These are phyloP conservation scores for Xylariaceae sp. DNA, from an alignment of 2,329 filamentous ascomycete genomes.

Conservation along the genomic window DNA sequence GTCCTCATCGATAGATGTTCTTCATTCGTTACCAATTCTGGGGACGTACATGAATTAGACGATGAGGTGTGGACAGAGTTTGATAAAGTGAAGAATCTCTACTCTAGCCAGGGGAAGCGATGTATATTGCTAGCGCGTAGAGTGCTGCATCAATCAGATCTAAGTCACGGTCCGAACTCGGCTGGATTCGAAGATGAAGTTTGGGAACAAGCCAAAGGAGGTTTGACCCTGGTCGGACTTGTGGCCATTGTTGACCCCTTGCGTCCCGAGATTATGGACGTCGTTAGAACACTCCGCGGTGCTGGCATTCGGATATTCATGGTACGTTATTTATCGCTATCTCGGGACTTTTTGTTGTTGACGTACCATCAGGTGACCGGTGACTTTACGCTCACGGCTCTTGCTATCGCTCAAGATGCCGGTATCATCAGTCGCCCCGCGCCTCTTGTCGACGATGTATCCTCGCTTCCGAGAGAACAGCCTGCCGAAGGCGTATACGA, in stretches of 20 bases:
- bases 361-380: constrained; percentile 59
- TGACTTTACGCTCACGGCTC: constrained; percentile 71
- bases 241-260: constrained; percentile 77
- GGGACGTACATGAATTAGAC: constrained; percentile 49
- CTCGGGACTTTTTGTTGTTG: not conserved
- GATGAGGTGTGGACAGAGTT: constrained; percentile 41
- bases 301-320: constrained; percentile 76
- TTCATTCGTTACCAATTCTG: constrained; percentile 52
- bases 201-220: constrained; percentile 55
- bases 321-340: constrained; percentile 39
- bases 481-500: constrained; percentile 21
- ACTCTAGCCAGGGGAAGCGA: constrained; percentile 65
- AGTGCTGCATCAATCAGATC: constrained; percentile 38
- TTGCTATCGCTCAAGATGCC: constrained; percentile 68
- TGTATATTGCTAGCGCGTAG: constrained; percentile 66
- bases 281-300: constrained; percentile 61
- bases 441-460: constrained; percentile 48
- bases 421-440: constrained; percentile 60
- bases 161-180: constrained; percentile 40
- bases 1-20: constrained; percentile 63
- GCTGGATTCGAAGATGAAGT: constrained; percentile 54
- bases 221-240: constrained; percentile 67
- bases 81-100: constrained; percentile 60
- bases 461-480: constrained; percentile 43
- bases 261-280: constrained; percentile 65